Evolutionary conservation across 768 basidiomycete species (phyloP), one percentile per base, ranked within the genome.

Genomic region (Suillus decipiens): DNA sequence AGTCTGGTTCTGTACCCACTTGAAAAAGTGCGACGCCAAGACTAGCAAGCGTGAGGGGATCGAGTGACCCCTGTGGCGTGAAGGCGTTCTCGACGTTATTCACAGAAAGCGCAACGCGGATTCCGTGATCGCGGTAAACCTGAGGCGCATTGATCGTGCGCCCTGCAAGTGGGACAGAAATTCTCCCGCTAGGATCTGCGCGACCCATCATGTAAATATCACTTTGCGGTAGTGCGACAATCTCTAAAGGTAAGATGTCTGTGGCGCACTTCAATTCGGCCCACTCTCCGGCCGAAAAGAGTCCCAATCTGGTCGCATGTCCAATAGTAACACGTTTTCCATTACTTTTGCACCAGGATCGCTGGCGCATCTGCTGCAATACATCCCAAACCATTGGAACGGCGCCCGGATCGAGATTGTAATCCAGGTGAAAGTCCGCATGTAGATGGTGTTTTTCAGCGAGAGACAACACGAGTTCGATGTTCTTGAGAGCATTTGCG

Each of bases 121-220:
- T 63, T 12, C 80, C 78, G 69, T 82, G 79, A 58, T 80, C 75
- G 64, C 72, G 73, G 63, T 74, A 75, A 53, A 86, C 75, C 61
- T 80, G 72, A 28, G 84, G 81, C 60, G 85, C 82, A 62, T 84
- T 80, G 56, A 89, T 79, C 36, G 87, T 85, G 66, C 87, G 76
- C 53, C 83, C 86, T 33, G 81, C 72, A 7, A 79, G 72, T 34
- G 78, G 75, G 33, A 72, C 70, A 42, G 74, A 65, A 45, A 70
- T 63, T 12, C 70, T 72, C 22, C 62, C 68, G 15, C 61, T 56
- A 45, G 60, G 50, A 60, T 34, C 61, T 9, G 64, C 56, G 59
- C 86, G 77, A 31, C 86, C 87, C 77, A 86, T 85, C 83, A 88
- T 88, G 75, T 89, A 89, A 68, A 88, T 77, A 66, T 89, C 87